phyloP scores from a whole-genome alignment of 495 filamentous ascomycete genomes.

The Penicillium bovifimosum region DNA sequence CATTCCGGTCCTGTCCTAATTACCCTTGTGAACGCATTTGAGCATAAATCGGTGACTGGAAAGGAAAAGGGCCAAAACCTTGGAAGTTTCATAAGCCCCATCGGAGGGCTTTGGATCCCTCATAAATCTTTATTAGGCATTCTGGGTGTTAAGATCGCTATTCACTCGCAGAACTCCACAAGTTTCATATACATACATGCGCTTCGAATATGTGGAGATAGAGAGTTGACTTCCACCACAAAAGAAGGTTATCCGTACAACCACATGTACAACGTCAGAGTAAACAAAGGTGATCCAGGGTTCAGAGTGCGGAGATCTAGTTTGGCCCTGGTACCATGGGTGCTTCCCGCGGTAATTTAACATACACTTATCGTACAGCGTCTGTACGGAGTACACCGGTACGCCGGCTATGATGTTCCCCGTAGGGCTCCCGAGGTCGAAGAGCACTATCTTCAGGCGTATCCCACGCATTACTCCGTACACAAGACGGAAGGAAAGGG shows the following conservation, averaged over 20 bases:
- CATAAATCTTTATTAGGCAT: not conserved
- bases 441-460: not conserved
- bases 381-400: not conserved
- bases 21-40: not conserved
- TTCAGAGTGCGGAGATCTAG: slow-evolving; percentile 8
- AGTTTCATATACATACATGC: not conserved
- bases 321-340: slow-evolving; percentile 1
- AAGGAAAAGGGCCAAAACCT: not conserved
- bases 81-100: not conserved
- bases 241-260: too few relatives aligned
- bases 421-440: not conserved
- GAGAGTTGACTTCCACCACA: too few relatives aligned
- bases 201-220: too few relatives aligned
- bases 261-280: not conserved
- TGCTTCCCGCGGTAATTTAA: slow-evolving; percentile 10
- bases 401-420: not conserved
- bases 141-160: not conserved
- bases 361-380: not conserved
- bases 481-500: not conserved
- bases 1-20: slow-evolving; percentile 8
- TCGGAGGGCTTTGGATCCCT: not conserved
- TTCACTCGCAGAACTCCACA: not conserved
- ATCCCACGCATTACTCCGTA: not conserved
- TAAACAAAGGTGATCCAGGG: slow-evolving; percentile 10
- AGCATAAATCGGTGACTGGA: not conserved